A percentile compares a stretch with the other conserved stretches of the same genome.
Evolutionary conservation across 768 basidiomycete genomes (phyloP).

Genomic region (Neoboletus brunneissimus): DNA sequence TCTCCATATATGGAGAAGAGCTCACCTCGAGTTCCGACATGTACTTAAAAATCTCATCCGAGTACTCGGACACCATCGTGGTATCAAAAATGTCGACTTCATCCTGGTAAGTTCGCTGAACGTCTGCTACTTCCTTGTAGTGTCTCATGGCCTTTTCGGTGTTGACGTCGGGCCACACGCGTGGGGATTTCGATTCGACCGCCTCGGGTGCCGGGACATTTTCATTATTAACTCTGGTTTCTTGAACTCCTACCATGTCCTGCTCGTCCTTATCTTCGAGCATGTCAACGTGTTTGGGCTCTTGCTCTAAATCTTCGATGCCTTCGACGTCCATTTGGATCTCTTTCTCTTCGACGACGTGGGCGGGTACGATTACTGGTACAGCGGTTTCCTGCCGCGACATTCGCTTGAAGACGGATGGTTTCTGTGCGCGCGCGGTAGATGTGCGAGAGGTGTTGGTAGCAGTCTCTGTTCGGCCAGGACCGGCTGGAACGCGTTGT

Average conservation of each 20-base stretch:
- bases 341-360: conserved; percentile 45
- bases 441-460: conserved; percentile 40
- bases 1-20: background rate
- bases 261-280: conserved; percentile 58
- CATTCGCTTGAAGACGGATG: conserved; percentile 41
- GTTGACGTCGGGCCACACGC: conserved; percentile 73
- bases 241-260: conserved; percentile 54
- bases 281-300: conserved; percentile 40
- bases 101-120: conserved; percentile 63
- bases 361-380: conserved; percentile 40
- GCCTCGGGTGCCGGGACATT: conserved; percentile 39
- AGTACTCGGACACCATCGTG: conserved; percentile 97
- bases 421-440: conserved; percentile 25
- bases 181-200: conserved; percentile 41
- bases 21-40: conserved; percentile 91
- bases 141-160: conserved; percentile 59
- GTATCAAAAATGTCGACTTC: conserved; percentile 72
- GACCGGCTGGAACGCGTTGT: conserved; percentile 70
- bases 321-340: conserved; percentile 55
- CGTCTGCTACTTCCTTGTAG: conserved; percentile 57
- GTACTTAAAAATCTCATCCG: conserved; percentile 97
- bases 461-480: conserved; percentile 47
- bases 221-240: conserved; percentile 44
- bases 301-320: conserved; percentile 32
- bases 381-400: conserved; percentile 41